phyloP scores from a whole-genome alignment of 169 alveolate species.

The Toxoplasma gondii region DNA sequence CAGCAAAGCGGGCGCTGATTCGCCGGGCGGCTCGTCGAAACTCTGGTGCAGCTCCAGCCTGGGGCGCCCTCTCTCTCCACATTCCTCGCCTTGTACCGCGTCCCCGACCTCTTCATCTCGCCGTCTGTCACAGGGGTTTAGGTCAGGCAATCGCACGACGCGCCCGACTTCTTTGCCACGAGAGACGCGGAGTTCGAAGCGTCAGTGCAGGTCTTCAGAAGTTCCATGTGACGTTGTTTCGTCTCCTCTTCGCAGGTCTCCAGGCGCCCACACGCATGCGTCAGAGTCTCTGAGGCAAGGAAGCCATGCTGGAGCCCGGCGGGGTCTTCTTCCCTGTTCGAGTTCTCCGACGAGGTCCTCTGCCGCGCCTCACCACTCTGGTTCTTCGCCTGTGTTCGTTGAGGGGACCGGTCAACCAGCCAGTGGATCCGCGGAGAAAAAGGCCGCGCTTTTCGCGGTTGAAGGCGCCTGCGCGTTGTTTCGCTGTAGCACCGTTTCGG shows the following conservation, averaged over 20 bases:
- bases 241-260: not conserved
- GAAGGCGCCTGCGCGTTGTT: not conserved
- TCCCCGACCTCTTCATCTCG: not conserved
- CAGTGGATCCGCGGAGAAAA: not conserved
- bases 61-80: not conserved
- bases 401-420: not conserved
- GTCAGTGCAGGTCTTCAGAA: not conserved
- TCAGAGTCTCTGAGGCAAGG: not conserved
- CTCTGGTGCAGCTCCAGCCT: not conserved
- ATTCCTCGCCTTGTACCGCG: not conserved
- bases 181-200: not conserved
- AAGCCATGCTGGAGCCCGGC: not conserved
- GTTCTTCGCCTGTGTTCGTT: too few relatives aligned
- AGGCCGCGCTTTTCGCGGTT: not conserved
- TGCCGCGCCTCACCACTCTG: too few relatives aligned
- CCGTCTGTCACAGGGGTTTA: not conserved
- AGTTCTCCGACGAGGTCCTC: too few relatives aligned
- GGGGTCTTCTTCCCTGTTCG: not conserved
- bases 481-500: not conserved
- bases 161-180: not conserved
- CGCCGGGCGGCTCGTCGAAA: not conserved
- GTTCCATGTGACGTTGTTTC: not conserved
- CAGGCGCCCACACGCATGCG: not conserved
- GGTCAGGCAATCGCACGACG: not conserved
- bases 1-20: not conserved